These are phyloP conservation scores for Collybia nuda DNA, from an alignment of 768 basidiomycete species.

Conservation along the genomic window DNA sequence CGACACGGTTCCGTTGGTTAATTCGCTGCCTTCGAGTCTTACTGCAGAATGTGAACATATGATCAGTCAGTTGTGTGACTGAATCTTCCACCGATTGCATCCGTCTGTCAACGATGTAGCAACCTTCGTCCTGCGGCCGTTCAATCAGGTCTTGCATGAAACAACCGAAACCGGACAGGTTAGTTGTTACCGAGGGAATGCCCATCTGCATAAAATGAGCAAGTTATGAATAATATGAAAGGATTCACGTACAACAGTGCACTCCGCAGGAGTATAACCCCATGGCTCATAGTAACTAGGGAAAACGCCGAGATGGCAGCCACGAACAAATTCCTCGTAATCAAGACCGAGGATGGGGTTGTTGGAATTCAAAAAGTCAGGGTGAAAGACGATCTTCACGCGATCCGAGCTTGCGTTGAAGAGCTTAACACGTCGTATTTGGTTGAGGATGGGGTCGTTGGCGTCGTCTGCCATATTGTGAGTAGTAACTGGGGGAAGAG, in stretches of 20 bases:
- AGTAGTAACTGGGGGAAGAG: conserved; percentile 94
- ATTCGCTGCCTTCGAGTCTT: conserved; percentile 96
- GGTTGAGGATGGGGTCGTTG: conserved; percentile 91
- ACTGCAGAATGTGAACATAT: conserved; percentile 72
- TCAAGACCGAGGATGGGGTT: conserved; percentile 97
- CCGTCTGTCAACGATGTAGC: conserved; percentile 95
- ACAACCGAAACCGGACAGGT: conserved; percentile 96
- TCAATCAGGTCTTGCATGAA: conserved; percentile 99
- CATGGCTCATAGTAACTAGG: conserved; percentile 97
- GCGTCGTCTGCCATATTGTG: conserved; percentile 98
- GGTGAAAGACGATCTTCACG: conserved; percentile 97
- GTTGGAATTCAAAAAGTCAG: conserved; percentile 96
- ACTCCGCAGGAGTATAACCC: conserved; percentile 97
- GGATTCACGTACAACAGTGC: conserved; percentile 77
- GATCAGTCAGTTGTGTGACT: conserved; percentile 75
- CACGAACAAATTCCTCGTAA: conserved; percentile 98
- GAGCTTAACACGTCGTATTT: conserved; percentile 89
- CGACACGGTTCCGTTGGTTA: conserved; percentile 98
- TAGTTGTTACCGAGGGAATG: conserved; percentile 95
- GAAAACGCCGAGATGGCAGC: conserved; percentile 98
- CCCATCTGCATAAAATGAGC: conserved; percentile 68
- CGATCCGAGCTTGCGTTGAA: conserved; percentile 90
- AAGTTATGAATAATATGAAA: background rate
- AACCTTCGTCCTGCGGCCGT: conserved; percentile 89
- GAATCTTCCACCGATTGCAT: conserved; percentile 89